These are phyloP conservation scores for Aspergillus persii DNA, from an alignment of 2,329 filamentous ascomycete genomes.

Conservation along the genomic window DNA sequence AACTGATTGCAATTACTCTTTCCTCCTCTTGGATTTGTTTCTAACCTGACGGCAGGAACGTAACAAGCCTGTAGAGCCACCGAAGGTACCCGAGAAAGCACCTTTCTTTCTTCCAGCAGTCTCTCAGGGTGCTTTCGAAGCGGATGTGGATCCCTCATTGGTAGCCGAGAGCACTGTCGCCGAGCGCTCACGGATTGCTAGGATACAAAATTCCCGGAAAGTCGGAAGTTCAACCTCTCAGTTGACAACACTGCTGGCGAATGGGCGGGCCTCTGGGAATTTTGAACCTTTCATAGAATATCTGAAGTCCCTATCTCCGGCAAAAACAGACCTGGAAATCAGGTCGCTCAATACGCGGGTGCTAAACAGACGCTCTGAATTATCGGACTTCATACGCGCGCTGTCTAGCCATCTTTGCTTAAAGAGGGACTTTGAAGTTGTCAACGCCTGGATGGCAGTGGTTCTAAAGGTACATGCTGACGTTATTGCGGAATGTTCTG, in stretches of 20 bases:
- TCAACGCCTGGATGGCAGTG: conserved; percentile 96
- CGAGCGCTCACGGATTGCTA: conserved; percentile 66
- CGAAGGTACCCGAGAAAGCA: conserved; percentile 88
- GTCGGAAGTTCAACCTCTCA: conserved; percentile 23
- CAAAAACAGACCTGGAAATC: conserved; percentile 85
- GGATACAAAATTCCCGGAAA: conserved; percentile 55
- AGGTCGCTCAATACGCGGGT: conserved; percentile 64
- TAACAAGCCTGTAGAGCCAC: conserved; percentile 89
- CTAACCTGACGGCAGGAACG: conserved; percentile 57
- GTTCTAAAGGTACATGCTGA: conserved; percentile 78
- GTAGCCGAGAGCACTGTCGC: conserved; percentile 37
- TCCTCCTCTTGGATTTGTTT: not conserved
- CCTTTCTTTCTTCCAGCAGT: conserved; percentile 81
- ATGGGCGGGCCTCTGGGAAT: conserved; percentile 51
- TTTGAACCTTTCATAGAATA: conserved; percentile 72
- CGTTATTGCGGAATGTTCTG: conserved; percentile 47
- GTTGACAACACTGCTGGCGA: conserved; percentile 51
- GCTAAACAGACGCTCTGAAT: conserved; percentile 59
- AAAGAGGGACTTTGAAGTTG: conserved; percentile 84
- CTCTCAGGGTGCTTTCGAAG: conserved; percentile 22
- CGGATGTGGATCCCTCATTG: conserved; percentile 28
- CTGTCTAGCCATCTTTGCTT: conserved; percentile 67
- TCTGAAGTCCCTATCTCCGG: conserved; percentile 76
- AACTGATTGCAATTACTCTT: conserved; percentile 9
- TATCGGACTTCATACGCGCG: conserved; percentile 76